Evolutionary conservation across 148 eudicot species (phyloP).

Genomic region (Rhododendron vialii): DNA sequence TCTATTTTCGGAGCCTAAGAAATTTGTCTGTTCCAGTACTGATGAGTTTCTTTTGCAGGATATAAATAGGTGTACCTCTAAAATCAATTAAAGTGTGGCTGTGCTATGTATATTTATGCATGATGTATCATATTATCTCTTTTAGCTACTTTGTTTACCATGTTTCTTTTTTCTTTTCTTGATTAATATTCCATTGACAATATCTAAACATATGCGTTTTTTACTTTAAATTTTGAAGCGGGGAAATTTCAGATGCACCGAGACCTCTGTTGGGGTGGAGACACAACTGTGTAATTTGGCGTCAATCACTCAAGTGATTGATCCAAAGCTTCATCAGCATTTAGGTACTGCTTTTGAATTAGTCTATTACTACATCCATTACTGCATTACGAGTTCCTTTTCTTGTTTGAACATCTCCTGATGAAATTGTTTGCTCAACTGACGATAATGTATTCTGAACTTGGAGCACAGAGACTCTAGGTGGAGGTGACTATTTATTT

Average conservation of each 20-base stretch:
- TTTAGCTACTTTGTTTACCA: background rate
- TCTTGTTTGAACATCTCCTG: background rate
- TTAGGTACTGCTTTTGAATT: slow-evolving; percentile 44
- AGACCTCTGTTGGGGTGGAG: slow-evolving; percentile 85
- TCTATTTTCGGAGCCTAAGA: background rate
- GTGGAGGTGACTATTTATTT: slow-evolving; percentile 88
- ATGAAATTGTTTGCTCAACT: background rate
- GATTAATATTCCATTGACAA: background rate
- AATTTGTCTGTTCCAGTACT: background rate
- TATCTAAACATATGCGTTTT: slow-evolving; percentile 26
- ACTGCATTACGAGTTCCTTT: background rate
- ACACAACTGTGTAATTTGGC: slow-evolving; percentile 71
- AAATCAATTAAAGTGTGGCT: background rate
- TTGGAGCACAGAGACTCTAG: slow-evolving; percentile 57
- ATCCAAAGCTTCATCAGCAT: slow-evolving; percentile 94
- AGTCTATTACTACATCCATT: background rate
- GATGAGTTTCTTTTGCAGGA: background rate
- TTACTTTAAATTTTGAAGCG: slow-evolving; percentile 52
- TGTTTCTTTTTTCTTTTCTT: background rate
- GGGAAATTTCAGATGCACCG: slow-evolving; percentile 86
- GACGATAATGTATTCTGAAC: background rate
- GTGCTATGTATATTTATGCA: background rate
- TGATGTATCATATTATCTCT: background rate
- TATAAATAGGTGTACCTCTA: background rate
- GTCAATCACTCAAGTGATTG: slow-evolving; percentile 71